A percentile compares a stretch with the other conserved stretches of the same genome.
phyloP scores from a whole-genome alignment of 768 basidiomycete genomes.

The Lepiota venenata region DNA sequence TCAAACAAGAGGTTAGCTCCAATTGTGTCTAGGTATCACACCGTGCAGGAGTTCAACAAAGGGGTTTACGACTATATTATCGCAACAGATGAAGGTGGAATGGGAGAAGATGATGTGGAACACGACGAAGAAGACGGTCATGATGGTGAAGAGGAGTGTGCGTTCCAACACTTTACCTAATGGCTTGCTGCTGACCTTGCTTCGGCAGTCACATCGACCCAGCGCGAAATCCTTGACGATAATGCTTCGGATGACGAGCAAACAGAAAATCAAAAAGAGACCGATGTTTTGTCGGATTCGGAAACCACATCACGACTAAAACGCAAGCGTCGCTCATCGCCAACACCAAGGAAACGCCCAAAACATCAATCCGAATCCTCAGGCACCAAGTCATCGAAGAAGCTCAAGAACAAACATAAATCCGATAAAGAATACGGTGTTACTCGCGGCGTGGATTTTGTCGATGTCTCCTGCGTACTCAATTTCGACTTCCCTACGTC shows the following conservation, averaged over 20 bases:
- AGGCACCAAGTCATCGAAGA: constrained; percentile 28
- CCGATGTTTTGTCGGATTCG: constrained; percentile 16
- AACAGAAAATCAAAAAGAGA: constrained; percentile 15
- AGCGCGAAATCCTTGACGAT: constrained; percentile 35
- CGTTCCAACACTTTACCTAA: constrained; percentile 5
- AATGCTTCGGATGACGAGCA: not conserved
- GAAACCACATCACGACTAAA: constrained; percentile 33
- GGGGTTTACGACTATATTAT: constrained; percentile 99
- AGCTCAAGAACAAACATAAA: constrained; percentile 50
- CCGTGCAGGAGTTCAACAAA: constrained; percentile 97
- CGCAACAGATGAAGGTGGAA: constrained; percentile 87
- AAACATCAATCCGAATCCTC: constrained; percentile 3
- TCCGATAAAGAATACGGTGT: constrained; percentile 86
- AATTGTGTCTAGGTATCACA: constrained; percentile 67
- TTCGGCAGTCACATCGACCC: constrained; percentile 50
- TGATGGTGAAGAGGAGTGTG: constrained; percentile 35
- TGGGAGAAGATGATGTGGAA: constrained; percentile 42
- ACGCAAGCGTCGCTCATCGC: constrained; percentile 55
- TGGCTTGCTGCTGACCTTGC: not conserved
- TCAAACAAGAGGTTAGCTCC: not conserved
- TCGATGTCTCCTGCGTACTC: constrained; percentile 94
- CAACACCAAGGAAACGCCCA: constrained; percentile 20
- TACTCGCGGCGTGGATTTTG: constrained; percentile 94
- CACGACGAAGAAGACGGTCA: constrained; percentile 32
- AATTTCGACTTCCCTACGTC: constrained; percentile 97